A percentile compares a stretch with the other conserved stretches of the same genome.
phyloP scores from a whole-genome alignment of 2,329 filamentous ascomycete genomes.

The Elsinoe arachidis region DNA sequence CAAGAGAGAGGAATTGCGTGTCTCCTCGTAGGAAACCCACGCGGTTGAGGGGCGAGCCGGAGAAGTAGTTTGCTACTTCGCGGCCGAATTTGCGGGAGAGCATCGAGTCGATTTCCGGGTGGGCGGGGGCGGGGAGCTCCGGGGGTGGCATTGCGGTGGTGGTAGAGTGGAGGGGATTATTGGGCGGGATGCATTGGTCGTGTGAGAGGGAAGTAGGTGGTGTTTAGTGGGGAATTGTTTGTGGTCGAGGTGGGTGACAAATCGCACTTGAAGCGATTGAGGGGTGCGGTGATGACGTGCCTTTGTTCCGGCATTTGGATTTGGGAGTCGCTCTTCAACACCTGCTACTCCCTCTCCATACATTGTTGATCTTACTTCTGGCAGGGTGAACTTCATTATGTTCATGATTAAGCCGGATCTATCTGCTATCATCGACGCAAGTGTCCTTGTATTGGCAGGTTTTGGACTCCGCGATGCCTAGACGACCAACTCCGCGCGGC shows the following conservation, averaged over 20 bases:
- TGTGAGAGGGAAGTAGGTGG: not conserved
- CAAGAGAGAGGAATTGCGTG: constrained; percentile 58
- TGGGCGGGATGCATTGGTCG: not conserved
- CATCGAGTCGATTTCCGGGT: constrained; percentile 56
- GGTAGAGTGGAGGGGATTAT: not conserved
- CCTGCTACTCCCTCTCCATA: too few relatives aligned
- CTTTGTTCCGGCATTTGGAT: too few relatives aligned
- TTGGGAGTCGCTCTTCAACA: too few relatives aligned
- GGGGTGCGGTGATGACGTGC: not conserved
- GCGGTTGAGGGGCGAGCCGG: constrained; percentile 66
- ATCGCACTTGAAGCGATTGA: not conserved
- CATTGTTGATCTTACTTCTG: too few relatives aligned
- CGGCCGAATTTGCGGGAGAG: constrained; percentile 68
- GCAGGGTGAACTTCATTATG: too few relatives aligned
- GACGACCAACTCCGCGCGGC: too few relatives aligned
- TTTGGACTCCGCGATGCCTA: too few relatives aligned
- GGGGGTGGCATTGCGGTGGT: constrained; percentile 29
- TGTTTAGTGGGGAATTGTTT: not conserved
- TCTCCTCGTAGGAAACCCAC: constrained; percentile 69
- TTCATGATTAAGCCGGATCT: too few relatives aligned
- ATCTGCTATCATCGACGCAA: too few relatives aligned
- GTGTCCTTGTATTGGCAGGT: too few relatives aligned
- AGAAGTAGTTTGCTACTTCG: constrained; percentile 77
- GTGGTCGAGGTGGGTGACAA: not conserved
- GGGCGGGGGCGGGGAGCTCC: constrained; percentile 49